Evolutionary conservation across 345 rosid genomes (phyloP), one percentile per base, ranked within the genome.

Genomic region (Hypericum perforatum): DNA sequence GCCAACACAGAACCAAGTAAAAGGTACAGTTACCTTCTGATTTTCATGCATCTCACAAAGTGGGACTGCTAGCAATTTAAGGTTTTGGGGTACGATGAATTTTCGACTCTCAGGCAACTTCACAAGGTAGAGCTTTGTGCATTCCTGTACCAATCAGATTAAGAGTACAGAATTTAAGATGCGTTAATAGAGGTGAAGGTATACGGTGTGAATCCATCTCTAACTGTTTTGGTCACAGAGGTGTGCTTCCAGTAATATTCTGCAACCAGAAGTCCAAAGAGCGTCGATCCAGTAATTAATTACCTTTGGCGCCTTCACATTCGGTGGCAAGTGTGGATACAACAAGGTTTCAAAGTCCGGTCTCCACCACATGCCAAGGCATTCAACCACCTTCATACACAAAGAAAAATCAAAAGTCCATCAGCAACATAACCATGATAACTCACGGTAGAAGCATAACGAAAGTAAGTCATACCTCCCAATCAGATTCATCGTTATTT

Each of bases 311-410:
- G 45, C 53, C 63, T 76, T 78, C 16, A 69, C 61, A 56, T 67
- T 69, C n/a, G 84, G 87, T 2, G 92, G 81, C 67, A 78, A 62
- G 72, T 76, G 74, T 3, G 95, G 96, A 67, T 66, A 76, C 58
- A 68, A 41, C 61, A 74, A 40, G 7, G 82, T 67, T 71, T 87
- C 95, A 53, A 87, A 87, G 62, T 82, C 88, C 16, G 86, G 70
- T 70, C 80, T 78, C 98, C 98, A 82, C 95, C 95, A 87, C 79
- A 71, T 79, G 5, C 95, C 96, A 50, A 87, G 77, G 59, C 94
- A 87, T 65, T 82, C 96, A 52, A 78, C 82, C 11, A 85, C 73
- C 96, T 91, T 41, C 9, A 48, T 48, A 7, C 8, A 6, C 5
- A 5, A 48, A 36, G 16, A 48, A 48, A 16, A 48, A 5, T 5